Base-by-base conservation (phyloP, 1,284 basidiomycete genomes). In the Microstroma glucosiphilum region DNA sequence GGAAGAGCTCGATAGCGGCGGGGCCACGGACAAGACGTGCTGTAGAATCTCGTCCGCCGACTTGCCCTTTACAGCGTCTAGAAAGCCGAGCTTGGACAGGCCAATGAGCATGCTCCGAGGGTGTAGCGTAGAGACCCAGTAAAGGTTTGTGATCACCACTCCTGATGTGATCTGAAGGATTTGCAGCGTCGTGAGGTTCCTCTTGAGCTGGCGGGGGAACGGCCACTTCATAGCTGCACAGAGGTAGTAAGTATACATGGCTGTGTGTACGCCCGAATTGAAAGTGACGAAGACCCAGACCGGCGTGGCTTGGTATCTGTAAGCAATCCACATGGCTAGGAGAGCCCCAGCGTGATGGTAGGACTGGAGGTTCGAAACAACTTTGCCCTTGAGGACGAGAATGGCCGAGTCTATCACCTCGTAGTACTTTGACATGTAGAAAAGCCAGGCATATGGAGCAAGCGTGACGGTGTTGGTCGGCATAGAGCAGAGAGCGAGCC, bases 401-500 rank as follows among this genome's bases (percentile, higher is more conserved):
- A 80, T 77, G 51, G 75, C 56, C 56, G 73, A 78, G 62, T 80
- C 79, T 55, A 79, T 51, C n/a, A 72, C 71, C 25, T 74, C 70
- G 65, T 74, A 72, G 60, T 71, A 71, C 62, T 73, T 71, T 61
- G 65, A 71, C 37, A 80, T 60, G 66, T 80, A 80, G 67, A 80
- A 80, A 41, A 77, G 62, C 60, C 75, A 80, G 26, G 69, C 68
- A 46, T 65, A 76, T 2, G 65, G 60, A 43, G 71, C 70, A 30
- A 80, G 74, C 9, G 70, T 72, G 12, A 70, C 60, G 8, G 66
- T 60, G 54, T 72, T 69, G 61, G 72, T 73, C 4, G 72, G 73
- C 62, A 77, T 75, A 41, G 79, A 76, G 65, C 80, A 80, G 57
- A 79, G 73, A 4, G 75, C 76, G 37, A 79, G 70, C 40, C 75